phyloP scores from a whole-genome alignment of 1,139 yeast genomes.

The Taphrina sp. region DNA sequence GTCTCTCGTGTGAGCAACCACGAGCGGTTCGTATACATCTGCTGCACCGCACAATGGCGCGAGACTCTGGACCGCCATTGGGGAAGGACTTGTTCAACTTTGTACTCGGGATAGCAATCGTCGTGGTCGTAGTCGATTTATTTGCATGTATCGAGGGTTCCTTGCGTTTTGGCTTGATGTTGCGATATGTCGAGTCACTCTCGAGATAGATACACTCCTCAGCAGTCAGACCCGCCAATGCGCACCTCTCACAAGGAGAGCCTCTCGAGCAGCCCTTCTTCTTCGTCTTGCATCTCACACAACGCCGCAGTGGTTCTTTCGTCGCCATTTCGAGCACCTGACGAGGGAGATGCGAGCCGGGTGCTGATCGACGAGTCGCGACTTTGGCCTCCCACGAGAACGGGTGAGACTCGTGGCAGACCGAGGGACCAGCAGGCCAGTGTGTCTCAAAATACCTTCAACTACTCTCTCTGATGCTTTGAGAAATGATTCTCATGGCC shows the following conservation, averaged over 20 bases:
- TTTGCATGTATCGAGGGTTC: neutral
- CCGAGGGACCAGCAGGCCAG: no score
- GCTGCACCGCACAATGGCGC: slow-evolving; percentile 24
- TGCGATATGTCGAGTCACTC: slow-evolving; percentile 27
- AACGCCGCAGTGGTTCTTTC: slow-evolving; percentile 27
- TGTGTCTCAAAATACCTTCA: no score
- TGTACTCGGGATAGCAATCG: neutral
- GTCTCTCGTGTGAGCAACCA: slow-evolving; percentile 23
- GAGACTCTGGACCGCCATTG: no score
- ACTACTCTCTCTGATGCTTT: slow-evolving; percentile 1
- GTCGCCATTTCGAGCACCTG: slow-evolving; percentile 11
- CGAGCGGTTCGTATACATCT: slow-evolving; percentile 30
- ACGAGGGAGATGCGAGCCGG: no score
- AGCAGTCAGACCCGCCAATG: slow-evolving; percentile 26
- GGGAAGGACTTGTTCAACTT: no score
- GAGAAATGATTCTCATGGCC: no score
- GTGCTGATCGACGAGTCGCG: no score
- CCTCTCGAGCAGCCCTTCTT: slow-evolving; percentile 33
- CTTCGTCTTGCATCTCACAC: slow-evolving; percentile 30
- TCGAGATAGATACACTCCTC: slow-evolving; percentile 28
- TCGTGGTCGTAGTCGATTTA: neutral
- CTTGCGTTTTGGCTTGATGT: slow-evolving; percentile 13
- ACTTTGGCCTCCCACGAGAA: no score
- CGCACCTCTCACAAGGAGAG: slow-evolving; percentile 28
- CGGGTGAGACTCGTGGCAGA: no score